Evolutionary conservation across 371 early-diverging fungal genomes (phyloP), one percentile per base, ranked within the genome.

Genomic region (Choanephora cucurbitarum): DNA sequence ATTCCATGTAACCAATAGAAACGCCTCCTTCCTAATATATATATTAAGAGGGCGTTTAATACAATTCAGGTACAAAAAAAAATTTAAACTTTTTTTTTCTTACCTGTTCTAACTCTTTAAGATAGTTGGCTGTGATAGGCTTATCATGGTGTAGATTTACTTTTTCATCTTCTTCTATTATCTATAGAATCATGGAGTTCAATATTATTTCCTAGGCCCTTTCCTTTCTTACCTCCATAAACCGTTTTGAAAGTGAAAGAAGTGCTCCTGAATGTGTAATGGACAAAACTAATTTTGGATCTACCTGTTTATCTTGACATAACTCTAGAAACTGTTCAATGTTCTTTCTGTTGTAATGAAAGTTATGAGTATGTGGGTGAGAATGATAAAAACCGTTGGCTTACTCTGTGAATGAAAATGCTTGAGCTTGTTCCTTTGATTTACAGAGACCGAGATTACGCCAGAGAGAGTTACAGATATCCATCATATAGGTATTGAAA

Each of bases 401-500:
- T 64, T 79, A 81, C 81, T 58, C 50, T 41, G 76, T 55, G 40
- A 83, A 46, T 1, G 67, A 66, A 50, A 81, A 82, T 10, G 77
- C 73, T 45, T 52, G 56, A 1, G 70, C 54, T n/a, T 72, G 65
- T 42, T 66, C 60, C 23, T 73, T 71, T 18, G 55, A 22, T 32
- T 66, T 65, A 46, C 68, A 72, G 31, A 82, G 68, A 0, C 76
- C 74, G 0, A 72, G 58, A 19, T 76, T 78, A 28, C 77, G 59
- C 84, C 84, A 86, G 13, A 84, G 39, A 18, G 79, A 65, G 48
- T 77, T 81, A 53, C 83, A 86, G 3, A 84, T 63, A 37, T 84
- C 84, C 69, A 75, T 79, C 18, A 83, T 75, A 52, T 73, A 81
- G 3, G 77, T 70, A 67, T 86, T 86, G 56, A 86, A 84, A 22